These are phyloP conservation scores for Cantharellus cinnabarinus DNA, from an alignment of 768 basidiomycete species.

Conservation along the genomic window DNA sequence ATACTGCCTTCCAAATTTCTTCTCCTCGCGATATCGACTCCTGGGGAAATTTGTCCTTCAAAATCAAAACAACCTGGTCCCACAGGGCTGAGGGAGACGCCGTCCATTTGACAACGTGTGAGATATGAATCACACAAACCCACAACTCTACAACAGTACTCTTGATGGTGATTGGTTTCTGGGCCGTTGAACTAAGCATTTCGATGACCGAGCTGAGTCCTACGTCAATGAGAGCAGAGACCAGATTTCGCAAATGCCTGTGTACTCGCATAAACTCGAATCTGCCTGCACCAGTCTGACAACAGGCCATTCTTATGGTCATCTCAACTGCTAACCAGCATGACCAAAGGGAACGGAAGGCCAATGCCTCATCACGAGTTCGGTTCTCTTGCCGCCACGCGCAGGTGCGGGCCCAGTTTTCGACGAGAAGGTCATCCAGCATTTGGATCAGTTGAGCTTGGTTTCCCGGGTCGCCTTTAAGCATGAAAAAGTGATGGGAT, in stretches of 20 bases:
- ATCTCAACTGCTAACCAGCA: constrained; percentile 49
- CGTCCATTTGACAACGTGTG: background rate
- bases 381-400: background rate
- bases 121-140: constrained; percentile 50
- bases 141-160: constrained; percentile 43
- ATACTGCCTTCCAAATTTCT: constrained; percentile 46
- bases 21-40: constrained; percentile 34
- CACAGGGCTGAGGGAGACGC: background rate
- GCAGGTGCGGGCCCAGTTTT: background rate
- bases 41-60: background rate
- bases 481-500: background rate
- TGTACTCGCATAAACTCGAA: background rate
- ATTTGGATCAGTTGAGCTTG: background rate
- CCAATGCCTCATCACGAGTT: constrained; percentile 12
- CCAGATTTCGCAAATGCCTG: constrained; percentile 9
- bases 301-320: constrained; percentile 22
- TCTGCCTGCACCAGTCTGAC: background rate
- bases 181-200: background rate
- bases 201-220: constrained; percentile 16
- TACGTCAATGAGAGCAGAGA: constrained; percentile 14
- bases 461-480: background rate
- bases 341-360: constrained; percentile 24
- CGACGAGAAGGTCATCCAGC: background rate
- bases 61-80: background rate
- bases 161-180: constrained; percentile 15